Base-by-base conservation (phyloP, 768 basidiomycete species). In the Boletellus sp. region DNA sequence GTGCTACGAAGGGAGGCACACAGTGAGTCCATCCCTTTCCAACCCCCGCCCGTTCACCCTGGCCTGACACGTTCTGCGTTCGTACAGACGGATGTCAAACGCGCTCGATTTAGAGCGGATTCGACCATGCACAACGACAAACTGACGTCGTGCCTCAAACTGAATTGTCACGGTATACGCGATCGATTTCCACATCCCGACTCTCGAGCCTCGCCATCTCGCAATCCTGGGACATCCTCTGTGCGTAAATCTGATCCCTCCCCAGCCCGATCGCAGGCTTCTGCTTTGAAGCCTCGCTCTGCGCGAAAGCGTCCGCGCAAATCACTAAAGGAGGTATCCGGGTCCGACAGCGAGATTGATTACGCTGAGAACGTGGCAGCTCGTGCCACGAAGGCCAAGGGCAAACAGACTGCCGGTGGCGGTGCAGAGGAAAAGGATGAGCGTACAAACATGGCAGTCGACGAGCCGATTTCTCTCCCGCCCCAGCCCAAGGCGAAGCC, bases 1-100 rank as follows among this genome's bases (percentile, higher is more conserved):
- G 87, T 91, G 88, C 59, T 90, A 89, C 58, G 87, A 90, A 64
- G 88, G 88, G 4, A 79, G 76, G 64, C 88, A 91, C 64, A 90
- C 88, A 8, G 81, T 76, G 37, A 50, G 61, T 43, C 17, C 15
- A 12, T 22, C 47, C 4, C 41, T 23, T 48, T 3, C 12, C 35
- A 20, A 22, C 6, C 19, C 26, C 20, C 7, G n/a, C 4, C 15
- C 23, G 10, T 35, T 24, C 37, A 43, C 33, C 20, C 46, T 45
- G 20, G 39, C 37, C 52, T 48, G 22, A 50, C 38, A 1, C 19
- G 11, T 8, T 46, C 19, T 13, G 28, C 20, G 11, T 3, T 15
- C 10, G 33, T 26, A 10, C 52, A 90, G 87, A 84, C 79, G 1
- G 89, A 90, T 57, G 47, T 67, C 34, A 90, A 79, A 67, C 85